Evolutionary conservation across 2,329 filamentous ascomycete species (phyloP).

Genomic region (Alternaria sp.): DNA sequence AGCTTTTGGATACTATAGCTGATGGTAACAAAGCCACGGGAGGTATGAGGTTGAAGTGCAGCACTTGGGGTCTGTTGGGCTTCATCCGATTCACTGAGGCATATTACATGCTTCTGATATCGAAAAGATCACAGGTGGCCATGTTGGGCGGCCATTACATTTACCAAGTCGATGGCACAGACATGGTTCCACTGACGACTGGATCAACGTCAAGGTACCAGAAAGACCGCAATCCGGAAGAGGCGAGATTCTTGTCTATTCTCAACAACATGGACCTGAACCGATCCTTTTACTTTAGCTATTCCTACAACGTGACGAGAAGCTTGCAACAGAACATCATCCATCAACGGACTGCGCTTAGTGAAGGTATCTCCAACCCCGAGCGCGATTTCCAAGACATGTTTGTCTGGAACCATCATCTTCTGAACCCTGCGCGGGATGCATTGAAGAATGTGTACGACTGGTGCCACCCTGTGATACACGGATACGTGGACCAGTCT

Average conservation of each 20-base stretch:
- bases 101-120: slow-evolving; percentile 97
- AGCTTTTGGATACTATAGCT: slow-evolving; percentile 92
- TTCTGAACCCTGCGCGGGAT: slow-evolving; percentile 76
- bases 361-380: slow-evolving; percentile 67
- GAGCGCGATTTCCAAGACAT: slow-evolving; percentile 82
- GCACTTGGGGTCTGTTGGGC: slow-evolving; percentile 90
- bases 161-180: slow-evolving; percentile 93
- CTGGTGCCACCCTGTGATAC: slow-evolving; percentile 95
- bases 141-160: slow-evolving; percentile 96
- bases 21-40: slow-evolving; percentile 92
- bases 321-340: slow-evolving; percentile 93
- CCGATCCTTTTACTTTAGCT: slow-evolving; percentile 96
- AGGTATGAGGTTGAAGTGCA: slow-evolving; percentile 87
- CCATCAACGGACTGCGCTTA: slow-evolving; percentile 75
- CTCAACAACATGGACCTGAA: slow-evolving; percentile 90
- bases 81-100: slow-evolving; percentile 96
- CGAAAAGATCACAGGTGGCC: slow-evolving; percentile 93
- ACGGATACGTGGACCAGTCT: slow-evolving; percentile 94
- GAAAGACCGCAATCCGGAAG: slow-evolving; percentile 85
- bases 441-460: slow-evolving; percentile 84
- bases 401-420: slow-evolving; percentile 97
- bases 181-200: slow-evolving; percentile 85
- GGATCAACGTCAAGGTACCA: slow-evolving; percentile 72
- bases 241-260: slow-evolving; percentile 86
- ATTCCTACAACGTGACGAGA: slow-evolving; percentile 93